Evolutionary conservation across 2,329 filamentous ascomycete species (phyloP), one percentile per base, ranked within the genome.

Genomic region (Fonsecaea multimorphosa): DNA sequence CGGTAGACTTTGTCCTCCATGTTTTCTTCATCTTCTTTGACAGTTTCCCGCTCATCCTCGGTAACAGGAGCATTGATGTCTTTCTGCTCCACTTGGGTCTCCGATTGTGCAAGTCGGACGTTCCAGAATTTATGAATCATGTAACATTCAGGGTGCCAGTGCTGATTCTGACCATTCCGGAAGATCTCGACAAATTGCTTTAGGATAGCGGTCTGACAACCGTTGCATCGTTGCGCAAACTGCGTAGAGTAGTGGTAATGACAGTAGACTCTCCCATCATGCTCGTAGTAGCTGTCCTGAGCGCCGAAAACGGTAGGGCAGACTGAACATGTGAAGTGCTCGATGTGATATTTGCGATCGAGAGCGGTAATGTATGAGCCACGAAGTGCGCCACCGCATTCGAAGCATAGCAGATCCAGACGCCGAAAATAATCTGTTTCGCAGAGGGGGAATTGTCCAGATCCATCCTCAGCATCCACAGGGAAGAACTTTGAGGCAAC

Each of bases 81-180:
- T 3, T 78, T 76, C 19, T 73, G 78, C 63, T 83, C 80, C 38
- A 82, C 75, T 11, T 79, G 76, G 64, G 88, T 83, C 46, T 85
- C 84, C 11, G 86, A 83, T 29, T 88, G 85, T 11, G 88, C 87
- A 40, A 99, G 83, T 58, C 95, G 89, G 66, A 99, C 95, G 76
- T 98, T 99, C 95, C 95, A 99, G 79, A 98, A 99, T 75, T 99
- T 99, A 81, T 99, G 95, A 69, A 99, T 99, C 95, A 99, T 99
- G 79, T 99, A 99, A 79, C 95, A 99, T 79, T 99, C 95, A 1
- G 95, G 95, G 76, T 99, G 95, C 95, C 95, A 99, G 77, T 99
- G 95, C 75, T 99, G 95, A 76, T 98, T 97, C 76, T 97, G 91
- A 1, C 94, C 94, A 78, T 98, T 98, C 72, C 95, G 90, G 79